A percentile compares a stretch with the other conserved stretches of the same genome.
These are phyloP conservation scores for Zygoascus hellenicus DNA, from an alignment of 1,139 yeast species.

Conservation along the genomic window DNA sequence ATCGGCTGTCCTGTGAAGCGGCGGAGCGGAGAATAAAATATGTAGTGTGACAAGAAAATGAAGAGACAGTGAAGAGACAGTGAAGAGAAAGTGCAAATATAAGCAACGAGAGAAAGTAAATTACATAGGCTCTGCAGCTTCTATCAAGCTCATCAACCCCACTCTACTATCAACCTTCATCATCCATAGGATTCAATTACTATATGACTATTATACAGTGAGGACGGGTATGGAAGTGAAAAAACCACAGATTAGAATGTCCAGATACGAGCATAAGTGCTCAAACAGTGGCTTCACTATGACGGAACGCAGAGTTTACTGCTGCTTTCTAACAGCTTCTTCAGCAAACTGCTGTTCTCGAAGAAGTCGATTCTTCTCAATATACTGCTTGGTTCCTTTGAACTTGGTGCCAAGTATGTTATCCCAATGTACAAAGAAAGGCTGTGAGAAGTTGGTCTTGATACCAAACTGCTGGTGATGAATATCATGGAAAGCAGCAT, in stretches of 20 bases:
- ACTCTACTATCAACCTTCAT: too few relatives aligned
- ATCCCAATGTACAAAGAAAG: conserved; percentile 95
- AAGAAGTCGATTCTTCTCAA: conserved; percentile 29
- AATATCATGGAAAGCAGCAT: conserved; percentile 92
- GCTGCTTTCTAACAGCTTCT: conserved; percentile 1
- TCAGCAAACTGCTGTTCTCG: conserved; percentile 9
- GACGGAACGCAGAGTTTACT: neutral
- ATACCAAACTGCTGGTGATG: conserved; percentile 97
- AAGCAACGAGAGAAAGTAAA: too few relatives aligned
- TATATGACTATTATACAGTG: neutral
- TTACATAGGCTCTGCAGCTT: too few relatives aligned
- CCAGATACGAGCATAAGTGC: too few relatives aligned
- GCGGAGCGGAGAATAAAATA: too few relatives aligned
- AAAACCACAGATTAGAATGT: neutral
- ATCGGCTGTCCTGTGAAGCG: too few relatives aligned
- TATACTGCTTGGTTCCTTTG: conserved; percentile 40
- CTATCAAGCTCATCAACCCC: too few relatives aligned
- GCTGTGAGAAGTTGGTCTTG: conserved; percentile 92
- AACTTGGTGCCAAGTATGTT: conserved; percentile 62
- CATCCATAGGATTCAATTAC: neutral
- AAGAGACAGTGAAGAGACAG: too few relatives aligned
- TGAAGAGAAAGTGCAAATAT: too few relatives aligned
- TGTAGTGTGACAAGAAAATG: too few relatives aligned
- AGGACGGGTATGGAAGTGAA: neutral
- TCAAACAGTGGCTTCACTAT: too few relatives aligned